Evolutionary conservation across 225 moss, liverwort and hornwort genomes (phyloP), one percentile per base, ranked within the genome.

Genomic region (Bryum argenteum): DNA sequence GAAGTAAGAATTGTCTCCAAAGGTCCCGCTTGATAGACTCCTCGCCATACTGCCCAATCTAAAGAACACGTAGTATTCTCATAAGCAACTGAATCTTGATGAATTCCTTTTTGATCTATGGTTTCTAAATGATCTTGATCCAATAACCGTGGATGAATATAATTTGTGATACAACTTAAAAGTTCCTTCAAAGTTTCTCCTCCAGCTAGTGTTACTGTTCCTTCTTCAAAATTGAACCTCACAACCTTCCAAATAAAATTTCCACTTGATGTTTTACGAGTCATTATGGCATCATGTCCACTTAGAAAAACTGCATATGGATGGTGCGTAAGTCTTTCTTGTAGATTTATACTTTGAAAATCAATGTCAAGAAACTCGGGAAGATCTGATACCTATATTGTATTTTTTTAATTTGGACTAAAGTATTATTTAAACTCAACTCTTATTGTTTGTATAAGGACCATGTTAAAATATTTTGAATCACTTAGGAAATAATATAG

Each of bases 291-390:
- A 43, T 88, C 84, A 42, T 10, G 22, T 39, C 69, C 82, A 59
- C 1, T 54, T 22, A 90, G 63, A 23, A 93, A 96, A 6, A 87
- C 9, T 62, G 82, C 83, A 84, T 89, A 91, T 16, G 85, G 81
- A 74, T 81, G 89, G 10, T 81, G 58, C 37, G 10, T 75, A 58
- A 93, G 76, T 85, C 71, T 87, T 54, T 85, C 68, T 61, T 79
- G 83, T 5, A 91, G 75, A 62, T 93, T 71, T 69, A 93, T 58
- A 5, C 78, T 78, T 60, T 77, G 80, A n/a, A 91, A 89, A 79
- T 96, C 84, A 63, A 90, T 73, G 21, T 96, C 89, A 26, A 96
- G 57, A 42, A 87, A 96, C 67, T 85, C 86, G 9, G 78, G 54
- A 67, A 75, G 80, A 16, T 73, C 70, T 61, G 80, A 65, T 13